Conservation (phyloP, 306 rosid genomes). For the Erythrophleum fordii region DNA sequence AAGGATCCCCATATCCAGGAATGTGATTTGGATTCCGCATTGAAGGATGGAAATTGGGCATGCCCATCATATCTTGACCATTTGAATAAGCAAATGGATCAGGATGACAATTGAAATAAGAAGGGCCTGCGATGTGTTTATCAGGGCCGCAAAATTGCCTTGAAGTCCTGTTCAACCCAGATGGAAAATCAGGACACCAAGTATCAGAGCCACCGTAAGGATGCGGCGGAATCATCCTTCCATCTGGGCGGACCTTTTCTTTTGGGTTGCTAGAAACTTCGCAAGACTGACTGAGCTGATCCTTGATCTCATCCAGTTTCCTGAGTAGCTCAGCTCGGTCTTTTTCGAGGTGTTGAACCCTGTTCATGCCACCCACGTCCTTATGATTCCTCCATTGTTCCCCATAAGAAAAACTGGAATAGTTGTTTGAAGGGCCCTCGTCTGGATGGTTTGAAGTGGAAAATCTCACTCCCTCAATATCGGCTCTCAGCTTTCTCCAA, state of each 20-base stretch:
- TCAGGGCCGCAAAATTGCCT: conserved; percentile 60
- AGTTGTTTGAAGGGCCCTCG: conserved; percentile 69
- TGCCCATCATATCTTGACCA: conserved; percentile 60
- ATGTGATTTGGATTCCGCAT: conserved; percentile 61
- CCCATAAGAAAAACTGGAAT: conserved; percentile 50
- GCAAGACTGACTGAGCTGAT: conserved; percentile 78
- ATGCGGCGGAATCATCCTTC: conserved; percentile 62
- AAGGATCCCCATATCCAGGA: conserved; percentile 76
- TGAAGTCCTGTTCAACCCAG: conserved; percentile 51
- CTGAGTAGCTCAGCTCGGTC: conserved; percentile 88
- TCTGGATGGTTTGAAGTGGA: conserved; percentile 62
- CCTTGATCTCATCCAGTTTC: conserved; percentile 87
- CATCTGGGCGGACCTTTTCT: conserved; percentile 57
- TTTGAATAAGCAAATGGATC: conserved; percentile 69
- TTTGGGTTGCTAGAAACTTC: conserved; percentile 59
- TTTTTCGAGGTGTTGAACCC: conserved; percentile 74
- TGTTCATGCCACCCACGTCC: conserved; percentile 55
- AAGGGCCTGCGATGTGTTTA: conserved; percentile 58
- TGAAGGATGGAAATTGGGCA: conserved; percentile 55
- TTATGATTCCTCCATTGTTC: conserved; percentile 54
- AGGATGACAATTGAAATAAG: conserved; percentile 55
- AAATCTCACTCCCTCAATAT: conserved; percentile 67
- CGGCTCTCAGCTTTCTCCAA: conserved; percentile 49
- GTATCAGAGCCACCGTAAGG: conserved; percentile 55
- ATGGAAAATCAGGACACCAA: conserved; percentile 61